Conservation (phyloP, 2,329 filamentous ascomycete genomes). For the Pestalotiopsis fici region DNA sequence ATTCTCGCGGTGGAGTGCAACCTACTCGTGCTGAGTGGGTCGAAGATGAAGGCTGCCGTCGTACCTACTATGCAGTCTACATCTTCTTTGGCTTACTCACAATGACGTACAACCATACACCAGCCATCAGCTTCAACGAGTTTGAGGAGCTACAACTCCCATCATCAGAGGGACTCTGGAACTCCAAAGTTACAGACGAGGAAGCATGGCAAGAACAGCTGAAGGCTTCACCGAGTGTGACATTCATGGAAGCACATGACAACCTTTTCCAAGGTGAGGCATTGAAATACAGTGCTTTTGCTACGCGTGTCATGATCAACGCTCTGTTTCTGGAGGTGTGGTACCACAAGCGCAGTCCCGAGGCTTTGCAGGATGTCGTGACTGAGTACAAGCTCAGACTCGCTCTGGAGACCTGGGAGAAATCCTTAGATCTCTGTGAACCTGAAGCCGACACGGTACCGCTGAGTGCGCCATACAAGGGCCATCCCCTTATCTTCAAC, state of each 20-base stretch:
- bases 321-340: conserved; percentile 97
- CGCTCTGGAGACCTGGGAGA: conserved; percentile 98
- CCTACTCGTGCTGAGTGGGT: conserved; percentile 91
- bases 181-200: conserved; percentile 77
- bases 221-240: conserved; percentile 70
- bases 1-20: conserved; percentile 75
- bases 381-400: conserved; percentile 97
- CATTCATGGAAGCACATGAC: conserved; percentile 92
- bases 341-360: conserved; percentile 98
- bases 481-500: conserved; percentile 96
- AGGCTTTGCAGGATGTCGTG: conserved; percentile 94
- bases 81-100: conserved; percentile 98
- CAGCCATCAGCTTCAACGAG: conserved; percentile 97
- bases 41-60: conserved; percentile 92
- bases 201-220: conserved; percentile 82
- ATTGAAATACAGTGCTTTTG: conserved; percentile 92
- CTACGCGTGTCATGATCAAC: conserved; percentile 98
- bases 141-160: conserved; percentile 92
- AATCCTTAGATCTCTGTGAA: conserved; percentile 90
- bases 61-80: conserved; percentile 97
- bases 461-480: conserved; percentile 91
- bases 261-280: conserved; percentile 92
- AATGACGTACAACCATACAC: conserved; percentile 95
- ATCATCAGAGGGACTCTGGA: conserved; percentile 94
- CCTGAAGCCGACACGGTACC: conserved; percentile 86